Base-by-base conservation (phyloP, 2,329 filamentous ascomycete genomes). In the Beauveria brongniartii region DNA sequence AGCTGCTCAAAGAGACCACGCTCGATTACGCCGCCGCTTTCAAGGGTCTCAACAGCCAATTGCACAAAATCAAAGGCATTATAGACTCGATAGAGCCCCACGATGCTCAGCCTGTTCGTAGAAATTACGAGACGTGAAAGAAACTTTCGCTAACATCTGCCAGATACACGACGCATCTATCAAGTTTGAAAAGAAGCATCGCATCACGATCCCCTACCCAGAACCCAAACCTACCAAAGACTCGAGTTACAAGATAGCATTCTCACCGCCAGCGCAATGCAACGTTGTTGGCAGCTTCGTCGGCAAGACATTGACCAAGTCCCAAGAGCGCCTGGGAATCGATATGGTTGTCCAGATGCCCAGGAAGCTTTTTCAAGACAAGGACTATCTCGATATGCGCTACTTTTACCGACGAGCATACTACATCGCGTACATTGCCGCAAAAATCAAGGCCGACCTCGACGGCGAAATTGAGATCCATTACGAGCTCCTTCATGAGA, bases 351-450 rank as follows among this genome's bases (percentile, higher is more conserved):
- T 96, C 18, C 89, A 89, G 53, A 95, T 99, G 85, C 93, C 94
- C 5, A 73, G 78, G 61, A 76, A 82, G 1, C 75, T 96, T 14
- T 92, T 97, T 68, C 91, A 96, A 69, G 90, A 95, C 50, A 97
- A 97, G 75, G 94, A 99, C 74, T 97, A 93, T 71, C 81, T 92
- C 55, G 92, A 96, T 72, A 82, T 94, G 78, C 85, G 94, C 63
- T 97, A 96, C 75, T 96, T 97, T 70, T 92, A 97, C 76, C 95
- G 96, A 69, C 82, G 92, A 64, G 90, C 94, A 14, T 97, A 93
- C 74, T 97, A 95, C 70, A 77, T 97, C 55, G 91, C 92, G 40
- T 91, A 89, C 65, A 78, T 97, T 61, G 86, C 91, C 16, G 85
- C 84, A 34, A 85, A 83, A 5, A 77, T 97, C 57, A 84, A 85